These are phyloP conservation scores for Tolypocladium cylindrosporum DNA, from an alignment of 2,329 filamentous ascomycete species.

Conservation along the genomic window DNA sequence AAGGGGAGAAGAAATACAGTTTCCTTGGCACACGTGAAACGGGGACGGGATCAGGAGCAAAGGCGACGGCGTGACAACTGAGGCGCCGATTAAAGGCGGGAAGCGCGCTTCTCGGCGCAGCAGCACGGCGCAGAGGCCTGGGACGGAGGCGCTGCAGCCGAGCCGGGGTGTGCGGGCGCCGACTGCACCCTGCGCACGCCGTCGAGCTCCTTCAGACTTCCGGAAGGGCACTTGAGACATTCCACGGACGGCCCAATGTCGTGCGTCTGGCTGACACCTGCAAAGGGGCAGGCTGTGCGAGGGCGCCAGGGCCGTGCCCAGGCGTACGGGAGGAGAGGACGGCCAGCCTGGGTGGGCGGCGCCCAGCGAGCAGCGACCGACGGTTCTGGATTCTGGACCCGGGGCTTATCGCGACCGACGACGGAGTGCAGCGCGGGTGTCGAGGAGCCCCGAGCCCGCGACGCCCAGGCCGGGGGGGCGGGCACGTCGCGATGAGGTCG, in stretches of 20 bases:
- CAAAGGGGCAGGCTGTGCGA: not conserved
- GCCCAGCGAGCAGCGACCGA: too few species aligned
- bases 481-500: not conserved
- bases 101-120: not conserved
- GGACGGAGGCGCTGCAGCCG: not conserved
- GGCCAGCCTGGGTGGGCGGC: too few species aligned
- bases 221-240: not conserved
- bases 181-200: too few species aligned
- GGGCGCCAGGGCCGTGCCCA: not conserved
- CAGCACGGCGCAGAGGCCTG: not conserved
- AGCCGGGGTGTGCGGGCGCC: not conserved
- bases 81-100: not conserved
- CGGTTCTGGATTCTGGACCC: too few species aligned
- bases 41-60: not conserved
- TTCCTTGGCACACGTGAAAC: not conserved
- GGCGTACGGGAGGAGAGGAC: too few species aligned
- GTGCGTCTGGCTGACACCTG: not conserved
- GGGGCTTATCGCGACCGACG: too few species aligned
- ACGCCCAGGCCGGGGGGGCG: too few species aligned
- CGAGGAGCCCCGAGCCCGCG: too few species aligned
- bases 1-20: too few species aligned
- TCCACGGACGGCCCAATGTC: not conserved
- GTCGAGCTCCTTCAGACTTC: not conserved
- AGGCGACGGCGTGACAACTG: not conserved
- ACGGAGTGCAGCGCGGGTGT: too few species aligned